Percentiles rank a stretch among this genome's conserved stretches.
Conservation (phyloP, 1,139 yeast genomes). For the Kurtzmaniella quercitrusa region DNA sequence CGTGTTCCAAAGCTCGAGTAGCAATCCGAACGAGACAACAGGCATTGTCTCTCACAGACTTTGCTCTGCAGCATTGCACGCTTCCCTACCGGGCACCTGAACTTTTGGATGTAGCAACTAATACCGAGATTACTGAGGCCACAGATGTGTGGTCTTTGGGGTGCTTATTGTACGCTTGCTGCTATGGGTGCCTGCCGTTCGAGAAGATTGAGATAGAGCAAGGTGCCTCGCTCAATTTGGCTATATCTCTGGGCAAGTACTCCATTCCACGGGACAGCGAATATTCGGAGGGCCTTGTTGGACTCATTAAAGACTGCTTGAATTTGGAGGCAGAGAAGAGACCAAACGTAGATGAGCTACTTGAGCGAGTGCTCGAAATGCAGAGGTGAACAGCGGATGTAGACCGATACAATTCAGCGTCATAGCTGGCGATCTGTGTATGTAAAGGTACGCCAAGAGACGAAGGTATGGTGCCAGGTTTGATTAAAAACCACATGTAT, state of each 20-base stretch:
- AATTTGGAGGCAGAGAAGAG: slow-evolving; percentile 55
- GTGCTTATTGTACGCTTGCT: slow-evolving; percentile 69
- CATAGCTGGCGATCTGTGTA: background rate
- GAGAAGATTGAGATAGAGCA: slow-evolving; percentile 75
- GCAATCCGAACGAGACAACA: slow-evolving; percentile 56
- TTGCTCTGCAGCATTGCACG: slow-evolving; percentile 83
- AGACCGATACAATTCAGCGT: no score
- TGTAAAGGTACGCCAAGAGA: no score
- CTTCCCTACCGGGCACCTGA: slow-evolving; percentile 91
- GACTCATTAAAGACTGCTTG: slow-evolving; percentile 56
- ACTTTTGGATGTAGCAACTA: slow-evolving; percentile 69
- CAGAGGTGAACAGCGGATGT: no score
- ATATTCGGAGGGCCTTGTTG: slow-evolving; percentile 54
- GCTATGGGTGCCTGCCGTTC: slow-evolving; percentile 82
- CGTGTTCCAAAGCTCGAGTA: slow-evolving; percentile 63
- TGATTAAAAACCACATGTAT: no score
- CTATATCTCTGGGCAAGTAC: slow-evolving; percentile 70
- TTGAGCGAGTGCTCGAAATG: slow-evolving; percentile 42
- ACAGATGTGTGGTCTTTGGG: slow-evolving; percentile 93
- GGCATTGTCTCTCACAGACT: slow-evolving; percentile 73
- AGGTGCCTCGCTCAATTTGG: slow-evolving; percentile 79
- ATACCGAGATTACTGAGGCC: slow-evolving; percentile 58
- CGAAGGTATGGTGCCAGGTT: no score
- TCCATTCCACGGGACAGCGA: slow-evolving; percentile 48
- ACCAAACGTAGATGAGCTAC: slow-evolving; percentile 58